Evolutionary conservation across 257 asterid genomes (phyloP), one percentile per base, ranked within the genome.

Genomic region (Solanum rostratum): DNA sequence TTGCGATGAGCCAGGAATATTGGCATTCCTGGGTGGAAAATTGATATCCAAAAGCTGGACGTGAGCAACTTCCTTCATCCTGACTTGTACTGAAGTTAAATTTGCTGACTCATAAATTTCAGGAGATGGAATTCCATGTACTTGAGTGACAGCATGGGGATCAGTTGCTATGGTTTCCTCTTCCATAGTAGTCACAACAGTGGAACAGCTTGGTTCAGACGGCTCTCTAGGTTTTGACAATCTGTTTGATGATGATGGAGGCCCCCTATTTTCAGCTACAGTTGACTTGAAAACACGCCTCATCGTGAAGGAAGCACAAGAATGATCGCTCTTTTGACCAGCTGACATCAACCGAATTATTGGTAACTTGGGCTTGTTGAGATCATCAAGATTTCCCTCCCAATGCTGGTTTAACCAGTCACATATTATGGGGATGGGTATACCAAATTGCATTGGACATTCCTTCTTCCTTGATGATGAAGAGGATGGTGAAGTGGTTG

Each of bases 371-470:
- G 99, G 98, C 89, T 97, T 97, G 91, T 87, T 94, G 83, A 94
- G 95, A 84, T 97, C 99, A 33, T 97, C 98, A 5, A 97, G 97
- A 87, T 91, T 95, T 33, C 98, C 98, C 84, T 95, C 98, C 99
- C 98, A 95, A 80, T 93, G 93, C 91, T 97, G 98, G 91, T 92
- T 92, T 65, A 97, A 88, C 99, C 99, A 95, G 84, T 94, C 98
- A 84, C 94, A 93, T 84, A 95, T 94, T 83, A 95, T 84, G 8
- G 98, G 99, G 50, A 97, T 95, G 24, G 98, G 99, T 69, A 97
- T 95, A 24, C 99, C 99, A 45, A 97, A 95, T 88, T 97, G 99
- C 93, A 89, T 94, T 0, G 94, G 91, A 82, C 59, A 87, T 86
- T 95, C 98, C 87, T 89, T 97, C 87, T 88, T 97, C 95, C 95